A percentile compares a stretch with the other conserved stretches of the same genome.
Conservation (phyloP, 1,284 basidiomycete species). For the Ganoderma multipileum region DNA sequence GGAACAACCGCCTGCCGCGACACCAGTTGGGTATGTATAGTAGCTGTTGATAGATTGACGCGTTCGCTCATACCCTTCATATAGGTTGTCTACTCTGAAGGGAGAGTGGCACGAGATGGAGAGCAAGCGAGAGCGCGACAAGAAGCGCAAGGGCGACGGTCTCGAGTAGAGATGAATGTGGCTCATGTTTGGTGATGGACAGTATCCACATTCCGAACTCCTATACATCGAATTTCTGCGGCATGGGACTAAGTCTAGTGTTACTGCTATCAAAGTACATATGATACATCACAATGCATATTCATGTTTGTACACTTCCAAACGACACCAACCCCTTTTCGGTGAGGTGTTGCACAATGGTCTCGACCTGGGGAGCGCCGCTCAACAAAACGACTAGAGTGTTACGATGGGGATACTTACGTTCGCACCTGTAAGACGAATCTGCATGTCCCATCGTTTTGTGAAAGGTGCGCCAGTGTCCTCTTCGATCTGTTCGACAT, state of each 20-base stretch:
- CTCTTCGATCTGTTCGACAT: slow-evolving; percentile 82
- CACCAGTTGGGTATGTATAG: slow-evolving; percentile 79
- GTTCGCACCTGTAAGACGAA: slow-evolving; percentile 84
- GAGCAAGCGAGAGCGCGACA: slow-evolving; percentile 84
- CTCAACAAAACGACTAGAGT: not conserved
- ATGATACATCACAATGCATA: slow-evolving; percentile 31
- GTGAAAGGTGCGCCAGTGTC: slow-evolving; percentile 89
- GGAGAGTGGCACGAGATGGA: slow-evolving; percentile 97
- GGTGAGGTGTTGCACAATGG: slow-evolving; percentile 79
- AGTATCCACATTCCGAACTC: not conserved
- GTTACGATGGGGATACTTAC: slow-evolving; percentile 49
- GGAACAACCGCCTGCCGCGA: slow-evolving; percentile 77
- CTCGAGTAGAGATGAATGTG: slow-evolving; percentile 24
- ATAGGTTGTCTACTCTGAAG: slow-evolving; percentile 74
- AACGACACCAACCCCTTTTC: slow-evolving; percentile 68
- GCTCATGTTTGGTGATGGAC: slow-evolving; percentile 6
- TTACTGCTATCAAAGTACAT: slow-evolving; percentile 32
- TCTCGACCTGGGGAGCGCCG: slow-evolving; percentile 64
- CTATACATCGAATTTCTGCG: slow-evolving; percentile 8
- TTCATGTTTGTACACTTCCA: slow-evolving; percentile 40
- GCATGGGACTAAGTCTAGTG: slow-evolving; percentile 24
- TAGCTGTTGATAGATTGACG: slow-evolving; percentile 7
- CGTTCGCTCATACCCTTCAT: slow-evolving; percentile 22
- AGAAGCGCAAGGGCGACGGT: slow-evolving; percentile 69
- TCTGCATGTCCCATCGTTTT: slow-evolving; percentile 92